phyloP scores from a whole-genome alignment of 2,329 filamentous ascomycete species.

The Aspergillus sclerotialis region DNA sequence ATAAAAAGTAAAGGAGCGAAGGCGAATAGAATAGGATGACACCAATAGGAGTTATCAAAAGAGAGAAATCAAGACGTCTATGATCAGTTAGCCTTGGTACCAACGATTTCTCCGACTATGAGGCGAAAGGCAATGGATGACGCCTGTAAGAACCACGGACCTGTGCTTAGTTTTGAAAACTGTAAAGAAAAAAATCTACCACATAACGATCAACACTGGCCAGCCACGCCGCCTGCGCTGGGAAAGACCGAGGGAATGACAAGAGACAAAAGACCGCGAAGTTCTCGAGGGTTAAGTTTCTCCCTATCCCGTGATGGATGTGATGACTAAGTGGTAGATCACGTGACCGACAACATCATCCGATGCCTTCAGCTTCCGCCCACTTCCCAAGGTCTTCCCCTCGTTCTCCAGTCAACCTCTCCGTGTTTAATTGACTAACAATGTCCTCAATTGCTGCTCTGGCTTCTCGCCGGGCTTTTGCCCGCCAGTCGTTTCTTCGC shows the following conservation, averaged over 20 bases:
- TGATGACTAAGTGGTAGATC: neutral
- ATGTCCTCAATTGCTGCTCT: slow-evolving; percentile 39
- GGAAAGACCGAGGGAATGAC: neutral
- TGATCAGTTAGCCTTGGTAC: neutral
- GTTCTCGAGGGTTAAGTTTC: slow-evolving; percentile 8
- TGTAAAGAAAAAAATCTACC: neutral
- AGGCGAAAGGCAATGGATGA: too few relatives aligned
- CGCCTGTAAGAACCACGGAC: neutral
- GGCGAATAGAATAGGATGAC: neutral
- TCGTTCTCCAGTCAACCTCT: slow-evolving; percentile 12
- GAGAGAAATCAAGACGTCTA: neutral
- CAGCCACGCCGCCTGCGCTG: neutral
- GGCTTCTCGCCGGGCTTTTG: slow-evolving; percentile 35
- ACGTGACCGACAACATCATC: neutral
- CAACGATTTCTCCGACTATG: neutral
- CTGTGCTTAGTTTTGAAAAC: neutral
- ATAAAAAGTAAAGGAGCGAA: neutral
- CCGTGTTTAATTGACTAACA: too few relatives aligned
- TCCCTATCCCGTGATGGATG: slow-evolving; percentile 14
- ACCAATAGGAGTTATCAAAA: neutral
- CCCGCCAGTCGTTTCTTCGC: slow-evolving; percentile 36
- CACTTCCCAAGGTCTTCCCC: slow-evolving; percentile 8
- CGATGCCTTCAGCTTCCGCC: neutral
- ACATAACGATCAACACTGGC: neutral
- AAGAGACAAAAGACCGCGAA: neutral